Conservation (phyloP, 495 filamentous ascomycete genomes). For the Podospora australis region DNA sequence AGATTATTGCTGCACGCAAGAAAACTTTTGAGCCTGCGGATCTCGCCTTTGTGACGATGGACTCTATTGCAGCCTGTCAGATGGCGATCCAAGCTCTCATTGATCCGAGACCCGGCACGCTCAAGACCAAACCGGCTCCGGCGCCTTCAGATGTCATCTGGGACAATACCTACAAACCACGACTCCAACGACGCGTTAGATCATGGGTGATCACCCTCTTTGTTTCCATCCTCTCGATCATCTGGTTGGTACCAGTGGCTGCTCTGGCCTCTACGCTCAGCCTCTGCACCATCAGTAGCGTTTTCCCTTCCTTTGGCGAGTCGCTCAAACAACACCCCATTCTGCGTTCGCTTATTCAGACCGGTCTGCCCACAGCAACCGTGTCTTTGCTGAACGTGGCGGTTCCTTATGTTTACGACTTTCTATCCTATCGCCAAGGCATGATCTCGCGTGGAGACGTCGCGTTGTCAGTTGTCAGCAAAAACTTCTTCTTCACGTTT, state of each 20-base stretch:
- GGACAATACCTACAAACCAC: constrained; percentile 85
- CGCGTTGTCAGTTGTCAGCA: constrained; percentile 91
- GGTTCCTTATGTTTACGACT: constrained; percentile 93
- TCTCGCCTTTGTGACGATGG: constrained; percentile 93
- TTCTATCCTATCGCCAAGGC: constrained; percentile 81
- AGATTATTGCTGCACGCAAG: constrained; percentile 60
- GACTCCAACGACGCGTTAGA: constrained; percentile 61
- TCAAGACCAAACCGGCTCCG: constrained; percentile 81
- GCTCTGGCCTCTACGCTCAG: constrained; percentile 72
- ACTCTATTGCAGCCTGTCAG: constrained; percentile 84
- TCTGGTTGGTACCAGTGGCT: constrained; percentile 86
- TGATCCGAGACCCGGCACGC: constrained; percentile 75
- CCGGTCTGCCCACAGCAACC: constrained; percentile 76
- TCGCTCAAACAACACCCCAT: constrained; percentile 60
- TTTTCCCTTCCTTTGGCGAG: constrained; percentile 65
- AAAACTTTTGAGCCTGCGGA: constrained; percentile 74
- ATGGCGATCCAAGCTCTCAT: constrained; percentile 92
- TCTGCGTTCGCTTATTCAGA: constrained; percentile 70
- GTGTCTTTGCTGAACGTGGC: constrained; percentile 80
- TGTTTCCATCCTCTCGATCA: constrained; percentile 72
- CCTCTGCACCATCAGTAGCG: constrained; percentile 64
- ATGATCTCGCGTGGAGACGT: constrained; percentile 92
- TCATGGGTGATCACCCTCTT: constrained; percentile 77
- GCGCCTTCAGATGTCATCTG: constrained; percentile 86
- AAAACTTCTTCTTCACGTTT: constrained; percentile 99